Base-by-base conservation (phyloP, 2,329 filamentous ascomycete species). In the Penicillium sp. region DNA sequence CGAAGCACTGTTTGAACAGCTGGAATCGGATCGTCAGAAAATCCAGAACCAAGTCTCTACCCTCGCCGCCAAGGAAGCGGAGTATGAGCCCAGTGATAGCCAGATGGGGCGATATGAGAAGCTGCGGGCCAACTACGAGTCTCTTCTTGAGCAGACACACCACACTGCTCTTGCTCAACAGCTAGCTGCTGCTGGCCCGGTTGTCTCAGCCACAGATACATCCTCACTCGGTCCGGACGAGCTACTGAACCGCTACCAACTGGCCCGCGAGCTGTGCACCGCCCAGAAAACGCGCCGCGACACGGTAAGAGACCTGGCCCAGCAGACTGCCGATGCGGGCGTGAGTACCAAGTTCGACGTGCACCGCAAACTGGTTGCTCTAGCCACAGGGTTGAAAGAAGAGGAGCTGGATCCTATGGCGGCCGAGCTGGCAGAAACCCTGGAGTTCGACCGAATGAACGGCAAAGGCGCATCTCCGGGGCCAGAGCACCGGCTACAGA, bases 351-450 rank as follows among this genome's bases (percentile, higher is more conserved):
- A 73, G 48, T 69, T 77, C 18, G 74, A 76, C 46, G 74, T 76
- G 55, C 74, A 77, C 56, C 70, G 75, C 40, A 76, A 72, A 55
- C 66, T 78, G 5, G 75, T 78, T 14, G 68, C 74, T 44, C 67
- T 78, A 42, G 75, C 75, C 11, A 78, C 75, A 0, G 74, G 74
- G 0, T 61, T 78, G 18, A 74, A 73, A 51, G 75, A 77, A 56
- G 74, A 77, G 45, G 74, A 77, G 18, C 63, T 78, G 9, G 75
- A 78, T 50, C 72, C 69, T 2, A 76, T 78, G 74, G 70, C 74
- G 7, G 72, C 68, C 27, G 75, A 78, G 54, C 57, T 78, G 50
- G 69, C 74, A 6, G 73, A 75, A 52, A 74, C 72, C 14, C 60
- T 78, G 38, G 74, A 76, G 51, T 75, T 75, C 50, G 71, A 74